Percentiles rank a stretch among this genome's conserved stretches.
These are phyloP conservation scores for Colletotrichum theobromicola DNA, from an alignment of 2,329 filamentous ascomycete genomes.

Conservation along the genomic window DNA sequence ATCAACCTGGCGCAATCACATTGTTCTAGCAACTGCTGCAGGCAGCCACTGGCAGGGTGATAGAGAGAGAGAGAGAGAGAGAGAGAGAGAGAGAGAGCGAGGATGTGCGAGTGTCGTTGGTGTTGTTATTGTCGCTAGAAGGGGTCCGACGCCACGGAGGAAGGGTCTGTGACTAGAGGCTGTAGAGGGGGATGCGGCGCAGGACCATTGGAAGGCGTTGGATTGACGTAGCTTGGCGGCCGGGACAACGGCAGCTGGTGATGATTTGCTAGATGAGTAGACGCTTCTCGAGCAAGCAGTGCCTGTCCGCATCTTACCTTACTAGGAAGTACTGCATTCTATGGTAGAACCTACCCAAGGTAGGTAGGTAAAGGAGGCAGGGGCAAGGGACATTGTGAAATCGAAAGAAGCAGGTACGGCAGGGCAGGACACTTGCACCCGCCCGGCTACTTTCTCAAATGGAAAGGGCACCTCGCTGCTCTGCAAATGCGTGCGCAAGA, in stretches of 20 bases:
- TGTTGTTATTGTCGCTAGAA: background rate
- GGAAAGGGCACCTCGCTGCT: background rate
- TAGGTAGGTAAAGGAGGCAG: background rate
- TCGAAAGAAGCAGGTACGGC: background rate
- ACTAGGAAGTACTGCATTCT: no score
- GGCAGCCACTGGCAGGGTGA: background rate
- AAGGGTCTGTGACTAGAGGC: background rate
- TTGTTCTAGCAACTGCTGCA: background rate
- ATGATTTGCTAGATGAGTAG: background rate
- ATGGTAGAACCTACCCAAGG: no score
- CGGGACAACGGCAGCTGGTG: background rate
- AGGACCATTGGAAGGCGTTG: background rate
- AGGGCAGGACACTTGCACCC: background rate
- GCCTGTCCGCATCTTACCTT: background rate
- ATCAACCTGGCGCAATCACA: constrained; percentile 1
- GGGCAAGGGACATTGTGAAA: background rate
- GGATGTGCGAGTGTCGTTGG: background rate
- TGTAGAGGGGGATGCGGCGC: background rate
- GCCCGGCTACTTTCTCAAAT: background rate
- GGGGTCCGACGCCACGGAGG: background rate
- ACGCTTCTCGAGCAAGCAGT: background rate
- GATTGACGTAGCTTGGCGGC: background rate
- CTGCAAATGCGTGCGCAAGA: background rate
- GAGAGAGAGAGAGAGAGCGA: background rate
- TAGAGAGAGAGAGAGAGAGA: background rate